Evolutionary conservation across 768 basidiomycete species (phyloP), one percentile per base, ranked within the genome.

Genomic region (Lentinula sp.): DNA sequence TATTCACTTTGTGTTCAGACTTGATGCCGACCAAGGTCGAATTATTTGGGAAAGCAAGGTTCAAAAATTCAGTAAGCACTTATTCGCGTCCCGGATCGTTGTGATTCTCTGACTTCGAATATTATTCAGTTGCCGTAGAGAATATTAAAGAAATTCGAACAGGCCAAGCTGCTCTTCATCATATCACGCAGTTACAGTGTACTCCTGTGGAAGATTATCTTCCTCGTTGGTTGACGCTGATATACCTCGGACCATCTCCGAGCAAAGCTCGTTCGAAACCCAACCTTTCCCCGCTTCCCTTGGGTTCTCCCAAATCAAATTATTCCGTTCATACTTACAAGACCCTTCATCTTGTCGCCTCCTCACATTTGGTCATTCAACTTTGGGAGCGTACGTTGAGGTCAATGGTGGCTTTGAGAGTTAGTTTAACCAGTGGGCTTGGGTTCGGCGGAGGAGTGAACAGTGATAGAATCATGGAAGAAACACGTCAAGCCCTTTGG

Each of bases 131-230:
- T 48, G 83, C 88, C 1, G 87, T 97, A 67, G 92, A 92, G 69
- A 81, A 84, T 65, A 91, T 97, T 71, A 89, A 91, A 58, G 95
- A 96, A 69, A 82, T 97, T 33, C 87, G 95, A 15, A 79, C 86
- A 0, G 90, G 89, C 12, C 68, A 80, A 4, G 86, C 91, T 36
- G 85, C 89, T 1, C 78, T 81, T 18, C 86, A 87, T 70, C 87
- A 91, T 68, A 84, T 87, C 56, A 79, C 83, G 52, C 86, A 86
- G 66, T 87, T 88, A 73, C 82, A 84, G 67, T 77, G 85, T 42
- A 76, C 88, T 0, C 73, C 77, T 50, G 81, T 84, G 57, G 80
- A 81, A 62, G 87, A 90, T 65, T 76, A 82, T 49, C 79, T 56
- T 7, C 55, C 55, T 20, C 55, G 86, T 18, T 96, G 93, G 91